Base-by-base conservation (phyloP, 352 stramenopile genomes). In the Phytophthora sp. region DNA sequence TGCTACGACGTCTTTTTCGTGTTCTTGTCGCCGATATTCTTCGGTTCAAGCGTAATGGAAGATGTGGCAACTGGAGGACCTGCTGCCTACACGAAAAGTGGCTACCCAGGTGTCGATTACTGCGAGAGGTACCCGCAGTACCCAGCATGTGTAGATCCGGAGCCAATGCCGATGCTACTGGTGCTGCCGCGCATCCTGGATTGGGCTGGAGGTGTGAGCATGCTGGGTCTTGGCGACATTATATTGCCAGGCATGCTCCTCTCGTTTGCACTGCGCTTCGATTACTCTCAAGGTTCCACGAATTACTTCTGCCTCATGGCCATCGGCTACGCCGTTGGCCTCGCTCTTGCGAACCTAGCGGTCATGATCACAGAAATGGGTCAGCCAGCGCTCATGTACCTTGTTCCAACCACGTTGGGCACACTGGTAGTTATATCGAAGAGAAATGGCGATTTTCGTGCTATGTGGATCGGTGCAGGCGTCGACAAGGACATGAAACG, bases 1-100 rank as follows among this genome's bases (percentile, higher is more conserved):
- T 87, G 88, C 50, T 98, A 98, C 72, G 95, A 98, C 66, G 94
- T 98, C 38, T 98, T 98, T 66, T 98, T 98, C 71, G 94, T 98
- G 30, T 98, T 98, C 75, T 51, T 99, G 17, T 97, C 91, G 27
- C 94, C 95, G 2, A 73, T 87, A 15, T 72, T 98, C 41, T 97
- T 97, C 64, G 83, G 83, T 9, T 82, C 74, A 26, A 95, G 76
- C 35, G 87, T 98, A 37, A 98, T 98, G 95, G 88, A 98, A 50
- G 93, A 96, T 59, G 95, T 98, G 5, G 95, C 95, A 1, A 98
- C 94, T 8, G 89, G 80, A 18, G 92, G 93, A 11, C 77, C 82
- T n/a, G 71, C 82, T 18, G 80, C 84, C 10, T 87, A 85, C 52
- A 89, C 81, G 5, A 80, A 82, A 37, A 80, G 64, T 42, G 83